These are phyloP conservation scores for Amanita pseudoporphyria DNA, from an alignment of 768 basidiomycete species.

Conservation along the genomic window DNA sequence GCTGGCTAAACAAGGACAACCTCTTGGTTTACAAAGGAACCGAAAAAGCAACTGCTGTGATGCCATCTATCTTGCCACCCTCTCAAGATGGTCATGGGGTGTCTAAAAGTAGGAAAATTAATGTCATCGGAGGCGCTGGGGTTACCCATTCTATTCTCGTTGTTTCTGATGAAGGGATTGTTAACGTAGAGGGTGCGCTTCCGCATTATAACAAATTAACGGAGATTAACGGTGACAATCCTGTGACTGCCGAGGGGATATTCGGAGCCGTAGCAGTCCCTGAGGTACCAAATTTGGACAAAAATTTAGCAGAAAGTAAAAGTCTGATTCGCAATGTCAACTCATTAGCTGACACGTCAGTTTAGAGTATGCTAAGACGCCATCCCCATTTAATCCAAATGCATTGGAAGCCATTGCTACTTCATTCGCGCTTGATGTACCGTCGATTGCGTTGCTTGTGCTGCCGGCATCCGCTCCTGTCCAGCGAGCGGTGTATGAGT, in stretches of 20 bases:
- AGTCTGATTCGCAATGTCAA: slow-evolving; percentile 1
- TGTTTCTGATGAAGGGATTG: slow-evolving; percentile 44
- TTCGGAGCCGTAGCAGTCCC: slow-evolving; percentile 10
- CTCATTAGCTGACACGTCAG: slow-evolving; percentile 9
- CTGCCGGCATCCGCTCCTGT: slow-evolving; percentile 54
- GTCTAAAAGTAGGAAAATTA: slow-evolving; percentile 6
- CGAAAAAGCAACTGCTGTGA: slow-evolving; percentile 10
- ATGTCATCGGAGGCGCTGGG: slow-evolving; percentile 13
- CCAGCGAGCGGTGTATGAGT: slow-evolving; percentile 52
- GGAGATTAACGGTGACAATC: slow-evolving; percentile 12
- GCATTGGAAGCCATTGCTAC: slow-evolving; percentile 61
- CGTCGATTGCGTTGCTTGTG: slow-evolving; percentile 56
- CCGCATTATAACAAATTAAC: slow-evolving; percentile 15
- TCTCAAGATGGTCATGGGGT: neutral
- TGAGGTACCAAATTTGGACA: slow-evolving; percentile 12
- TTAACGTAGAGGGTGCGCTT: slow-evolving; percentile 45
- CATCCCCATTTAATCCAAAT: slow-evolving; percentile 45
- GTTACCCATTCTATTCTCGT: slow-evolving; percentile 50
- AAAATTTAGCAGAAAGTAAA: slow-evolving; percentile 17
- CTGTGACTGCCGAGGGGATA: slow-evolving; percentile 13
- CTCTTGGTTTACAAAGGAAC: slow-evolving; percentile 29
- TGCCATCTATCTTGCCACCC: neutral
- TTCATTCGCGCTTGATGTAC: slow-evolving; percentile 65
- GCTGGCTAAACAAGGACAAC: slow-evolving; percentile 43
- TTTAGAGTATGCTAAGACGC: slow-evolving; percentile 33